Evolutionary conservation across 345 rosid species (phyloP).

Genomic region (Ceriops tagal): DNA sequence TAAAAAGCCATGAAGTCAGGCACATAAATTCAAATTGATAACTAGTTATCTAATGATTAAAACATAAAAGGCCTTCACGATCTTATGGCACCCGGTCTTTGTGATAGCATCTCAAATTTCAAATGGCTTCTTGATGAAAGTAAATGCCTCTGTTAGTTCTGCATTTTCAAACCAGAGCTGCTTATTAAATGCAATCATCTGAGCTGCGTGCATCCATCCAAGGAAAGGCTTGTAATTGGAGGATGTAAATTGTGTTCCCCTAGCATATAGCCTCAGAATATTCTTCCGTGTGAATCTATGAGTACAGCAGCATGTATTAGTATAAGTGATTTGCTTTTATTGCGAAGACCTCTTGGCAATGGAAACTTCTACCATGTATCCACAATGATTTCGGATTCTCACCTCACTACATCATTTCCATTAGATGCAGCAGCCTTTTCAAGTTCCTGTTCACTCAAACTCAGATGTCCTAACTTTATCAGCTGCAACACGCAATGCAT

Average conservation of each 20-base stretch:
- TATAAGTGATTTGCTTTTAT: not conserved
- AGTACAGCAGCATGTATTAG: slow-evolving; percentile 1
- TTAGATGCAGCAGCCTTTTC: slow-evolving; percentile 48
- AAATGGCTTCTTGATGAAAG: not conserved
- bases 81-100: not conserved
- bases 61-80: not conserved
- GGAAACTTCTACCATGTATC: not conserved
- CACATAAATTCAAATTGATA: not conserved
- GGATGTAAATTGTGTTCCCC: slow-evolving; percentile 72
- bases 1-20: not conserved
- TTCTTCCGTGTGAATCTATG: slow-evolving; percentile 72
- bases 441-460: slow-evolving; percentile 62
- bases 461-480: slow-evolving; percentile 51
- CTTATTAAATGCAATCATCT: slow-evolving; percentile 86
- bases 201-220: slow-evolving; percentile 86
- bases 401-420: slow-evolving; percentile 58
- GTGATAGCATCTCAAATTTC: not conserved
- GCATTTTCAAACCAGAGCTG: slow-evolving; percentile 39
- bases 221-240: slow-evolving; percentile 63
- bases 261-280: slow-evolving; percentile 75
- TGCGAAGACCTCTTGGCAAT: not conserved
- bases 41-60: not conserved
- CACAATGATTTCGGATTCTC: not conserved
- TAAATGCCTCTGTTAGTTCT: not conserved
- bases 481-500: slow-evolving; percentile 34